These are phyloP conservation scores for Alternaria gansuensis DNA, from an alignment of 2,329 filamentous ascomycete genomes.

Conservation along the genomic window DNA sequence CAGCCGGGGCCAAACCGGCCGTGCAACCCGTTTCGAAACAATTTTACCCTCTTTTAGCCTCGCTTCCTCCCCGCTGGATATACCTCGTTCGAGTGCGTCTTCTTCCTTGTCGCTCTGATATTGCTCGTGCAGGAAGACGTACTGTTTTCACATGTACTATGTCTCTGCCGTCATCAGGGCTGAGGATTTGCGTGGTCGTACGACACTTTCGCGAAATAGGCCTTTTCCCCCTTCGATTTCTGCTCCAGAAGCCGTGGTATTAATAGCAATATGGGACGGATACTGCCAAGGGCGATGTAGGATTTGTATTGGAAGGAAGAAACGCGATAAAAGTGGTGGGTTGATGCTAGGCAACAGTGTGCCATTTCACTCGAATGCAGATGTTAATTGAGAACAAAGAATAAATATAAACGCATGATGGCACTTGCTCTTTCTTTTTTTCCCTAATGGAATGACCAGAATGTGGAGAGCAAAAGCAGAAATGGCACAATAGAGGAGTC, in stretches of 20 bases:
- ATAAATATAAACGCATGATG: not conserved
- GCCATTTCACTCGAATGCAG: not conserved
- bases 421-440: not conserved
- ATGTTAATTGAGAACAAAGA: not conserved
- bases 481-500: not conserved
- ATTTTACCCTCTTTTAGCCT: constrained; percentile 38
- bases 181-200: constrained; percentile 8
- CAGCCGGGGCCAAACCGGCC: constrained; percentile 22
- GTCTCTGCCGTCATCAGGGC: constrained; percentile 17
- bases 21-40: constrained; percentile 38
- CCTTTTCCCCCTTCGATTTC: constrained; percentile 8
- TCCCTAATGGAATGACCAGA: not conserved
- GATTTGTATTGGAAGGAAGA: constrained; percentile 1
- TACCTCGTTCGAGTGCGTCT: constrained; percentile 5
- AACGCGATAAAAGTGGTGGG: not conserved
- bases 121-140: constrained; percentile 25
- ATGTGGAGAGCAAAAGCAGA: not conserved
- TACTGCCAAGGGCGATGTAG: not conserved
- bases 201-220: constrained; percentile 6
- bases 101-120: constrained; percentile 29
- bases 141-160: constrained; percentile 3
- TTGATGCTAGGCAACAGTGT: not conserved
- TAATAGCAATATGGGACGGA: constrained; percentile 15
- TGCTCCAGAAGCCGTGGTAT: constrained; percentile 6
- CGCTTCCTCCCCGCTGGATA: constrained; percentile 14